phyloP scores from a whole-genome alignment of 345 rosid species.

The Gossypioides kirkii region DNA sequence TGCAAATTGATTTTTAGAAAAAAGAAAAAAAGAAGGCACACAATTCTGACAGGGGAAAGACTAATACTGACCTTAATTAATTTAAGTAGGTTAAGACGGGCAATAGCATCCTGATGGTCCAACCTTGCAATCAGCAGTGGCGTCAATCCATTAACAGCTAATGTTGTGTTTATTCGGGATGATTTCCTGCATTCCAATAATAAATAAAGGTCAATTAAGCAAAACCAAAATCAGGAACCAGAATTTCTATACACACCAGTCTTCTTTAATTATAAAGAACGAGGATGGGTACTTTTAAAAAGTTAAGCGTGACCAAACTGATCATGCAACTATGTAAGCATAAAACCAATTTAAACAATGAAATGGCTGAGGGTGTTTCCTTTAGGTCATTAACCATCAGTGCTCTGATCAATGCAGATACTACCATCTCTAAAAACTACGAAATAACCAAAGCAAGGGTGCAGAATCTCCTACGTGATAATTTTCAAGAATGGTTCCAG shows the following conservation, averaged over 20 bases:
- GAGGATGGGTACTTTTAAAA: background rate
- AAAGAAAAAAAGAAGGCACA: background rate
- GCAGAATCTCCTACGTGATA: slow-evolving; percentile 55
- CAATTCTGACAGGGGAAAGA: background rate
- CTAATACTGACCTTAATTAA: slow-evolving; percentile 65
- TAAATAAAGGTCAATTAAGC: background rate
- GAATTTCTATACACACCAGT: background rate
- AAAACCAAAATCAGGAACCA: background rate
- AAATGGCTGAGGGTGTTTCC: background rate
- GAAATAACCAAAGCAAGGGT: slow-evolving; percentile 4
- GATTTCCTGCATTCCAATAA: slow-evolving; percentile 69
- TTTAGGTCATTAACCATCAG: background rate
- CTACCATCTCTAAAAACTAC: background rate
- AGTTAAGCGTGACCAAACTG: background rate
- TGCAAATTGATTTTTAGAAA: background rate
- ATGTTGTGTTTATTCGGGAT: slow-evolving; percentile 76
- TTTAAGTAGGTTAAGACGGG: slow-evolving; percentile 89
- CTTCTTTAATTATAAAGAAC: background rate
- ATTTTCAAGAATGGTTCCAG: slow-evolving; percentile 99
- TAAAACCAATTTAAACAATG: slow-evolving; percentile 1
- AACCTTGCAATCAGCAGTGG: slow-evolving; percentile 79
- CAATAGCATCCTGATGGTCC: slow-evolving; percentile 97
- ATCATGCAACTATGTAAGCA: background rate
- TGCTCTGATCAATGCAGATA: background rate
- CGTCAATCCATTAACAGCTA: slow-evolving; percentile 96